Percentiles rank a stretch among this genome's conserved stretches.
Evolutionary conservation across 2,329 filamentous ascomycete genomes (phyloP).

Genomic region (Rhynchosporium agropyri): DNA sequence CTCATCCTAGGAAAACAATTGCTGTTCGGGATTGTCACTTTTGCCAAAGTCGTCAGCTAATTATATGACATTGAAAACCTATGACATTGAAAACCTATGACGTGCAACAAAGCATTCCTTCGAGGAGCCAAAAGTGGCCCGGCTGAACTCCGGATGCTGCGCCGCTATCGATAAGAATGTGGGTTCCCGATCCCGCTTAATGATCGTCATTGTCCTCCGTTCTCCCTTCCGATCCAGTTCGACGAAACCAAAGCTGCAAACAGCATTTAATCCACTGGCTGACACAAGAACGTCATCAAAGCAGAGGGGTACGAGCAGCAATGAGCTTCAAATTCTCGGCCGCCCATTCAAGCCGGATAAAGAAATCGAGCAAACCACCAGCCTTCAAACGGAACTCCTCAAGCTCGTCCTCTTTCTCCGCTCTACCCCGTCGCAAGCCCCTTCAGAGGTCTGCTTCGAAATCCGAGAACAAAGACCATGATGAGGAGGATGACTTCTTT

Average conservation of each 20-base stretch:
- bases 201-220: too few species aligned
- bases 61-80: too few species aligned
- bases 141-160: too few species aligned
- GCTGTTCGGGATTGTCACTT: not conserved
- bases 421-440: conserved; percentile 39
- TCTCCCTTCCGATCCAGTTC: too few species aligned
- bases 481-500: conserved; percentile 45
- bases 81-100: too few species aligned
- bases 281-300: not conserved
- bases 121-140: too few species aligned
- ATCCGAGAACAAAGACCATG: conserved; percentile 19
- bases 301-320: not conserved
- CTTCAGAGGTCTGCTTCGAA: conserved; percentile 29
- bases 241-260: not conserved
- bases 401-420: conserved; percentile 35
- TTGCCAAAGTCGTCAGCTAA: too few species aligned
- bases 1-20: conserved; percentile 1
- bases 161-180: too few species aligned
- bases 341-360: conserved; percentile 41
- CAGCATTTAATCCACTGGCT: not conserved
- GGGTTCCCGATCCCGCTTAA: too few species aligned
- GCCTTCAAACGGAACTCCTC: conserved; percentile 37
- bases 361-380: conserved; percentile 37
- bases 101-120: too few species aligned
- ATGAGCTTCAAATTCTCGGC: conserved; percentile 41